A percentile compares a stretch with the other conserved stretches of the same genome.
phyloP scores from a whole-genome alignment of 2,329 filamentous ascomycete species.

The Alternaria novae-zelandiae region DNA sequence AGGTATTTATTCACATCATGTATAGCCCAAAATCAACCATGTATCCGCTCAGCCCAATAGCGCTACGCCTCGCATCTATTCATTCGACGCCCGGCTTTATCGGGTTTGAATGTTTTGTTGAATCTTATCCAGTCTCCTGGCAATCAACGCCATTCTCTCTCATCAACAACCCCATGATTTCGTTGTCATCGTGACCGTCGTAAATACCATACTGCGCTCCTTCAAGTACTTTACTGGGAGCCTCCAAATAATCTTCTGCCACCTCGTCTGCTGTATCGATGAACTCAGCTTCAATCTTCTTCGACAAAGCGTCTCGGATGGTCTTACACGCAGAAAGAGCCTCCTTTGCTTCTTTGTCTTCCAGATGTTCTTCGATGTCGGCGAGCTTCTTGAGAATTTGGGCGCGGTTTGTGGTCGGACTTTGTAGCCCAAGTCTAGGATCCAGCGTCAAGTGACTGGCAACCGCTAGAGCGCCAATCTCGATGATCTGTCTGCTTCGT shows the following conservation, averaged over 20 bases:
- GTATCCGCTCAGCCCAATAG: not conserved
- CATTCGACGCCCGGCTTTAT: too few species aligned
- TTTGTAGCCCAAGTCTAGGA: not conserved
- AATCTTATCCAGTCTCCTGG: not conserved
- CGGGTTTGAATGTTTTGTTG: not conserved
- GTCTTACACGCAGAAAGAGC: slow-evolving; percentile 25
- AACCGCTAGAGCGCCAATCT: slow-evolving; percentile 41
- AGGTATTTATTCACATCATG: not conserved
- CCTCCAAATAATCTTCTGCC: not conserved
- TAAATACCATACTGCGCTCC: not conserved
- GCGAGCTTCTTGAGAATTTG: slow-evolving; percentile 21
- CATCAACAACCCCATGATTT: slow-evolving; percentile 16
- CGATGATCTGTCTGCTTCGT: slow-evolving; percentile 33
- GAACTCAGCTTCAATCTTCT: not conserved
- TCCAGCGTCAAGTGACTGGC: slow-evolving; percentile 10
- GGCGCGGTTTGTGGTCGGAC: not conserved
- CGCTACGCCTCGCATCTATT: not conserved
- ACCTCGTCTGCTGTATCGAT: not conserved
- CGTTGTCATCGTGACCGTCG: slow-evolving; percentile 5
- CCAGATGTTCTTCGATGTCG: slow-evolving; percentile 26
- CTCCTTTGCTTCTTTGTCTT: slow-evolving; percentile 10
- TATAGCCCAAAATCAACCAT: not conserved
- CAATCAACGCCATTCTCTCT: slow-evolving; percentile 9
- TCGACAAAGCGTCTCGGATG: slow-evolving; percentile 18
- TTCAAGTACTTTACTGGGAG: slow-evolving; percentile 3